phyloP scores from a whole-genome alignment of 805 yeast species.

The Pachysolen tannophilus region DNA sequence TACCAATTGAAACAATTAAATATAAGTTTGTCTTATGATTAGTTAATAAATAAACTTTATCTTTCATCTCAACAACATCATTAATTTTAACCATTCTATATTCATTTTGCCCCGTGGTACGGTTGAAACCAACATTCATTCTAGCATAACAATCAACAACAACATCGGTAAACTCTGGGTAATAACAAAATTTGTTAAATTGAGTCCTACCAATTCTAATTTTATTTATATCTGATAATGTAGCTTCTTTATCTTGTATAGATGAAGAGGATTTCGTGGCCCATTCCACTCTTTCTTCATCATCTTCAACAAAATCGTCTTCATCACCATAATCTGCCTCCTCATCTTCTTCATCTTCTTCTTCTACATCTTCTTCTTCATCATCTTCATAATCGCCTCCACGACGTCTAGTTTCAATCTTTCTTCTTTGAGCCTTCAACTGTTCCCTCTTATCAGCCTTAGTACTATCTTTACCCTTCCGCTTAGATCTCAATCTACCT shows the following conservation, averaged over 20 bases:
- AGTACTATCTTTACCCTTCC: constrained; percentile 6
- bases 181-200: constrained; percentile 67
- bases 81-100: constrained; percentile 83
- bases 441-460: constrained; percentile 25
- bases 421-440: constrained; percentile 20
- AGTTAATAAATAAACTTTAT: constrained; percentile 33
- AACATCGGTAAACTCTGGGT: constrained; percentile 69
- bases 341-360: constrained; percentile 21
- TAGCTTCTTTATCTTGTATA: constrained; percentile 31
- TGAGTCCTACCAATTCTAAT: constrained; percentile 72
- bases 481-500: constrained; percentile 6
- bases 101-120: constrained; percentile 49
- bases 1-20: constrained; percentile 76
- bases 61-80: constrained; percentile 42
- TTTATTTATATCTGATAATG: constrained; percentile 59
- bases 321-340: constrained; percentile 33
- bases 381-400: constrained; percentile 27
- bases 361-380: constrained; percentile 31
- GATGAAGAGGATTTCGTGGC: constrained; percentile 17
- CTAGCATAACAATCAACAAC: constrained; percentile 74
- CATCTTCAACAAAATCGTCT: constrained; percentile 32
- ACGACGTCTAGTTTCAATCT: constrained; percentile 8
- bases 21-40: constrained; percentile 37
- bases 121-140: constrained; percentile 70
- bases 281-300: constrained; percentile 22